Percentiles rank a stretch among this genome's conserved stretches.
These are phyloP conservation scores for Jatropha podagrica DNA, from an alignment of 441 rosid species.

Conservation along the genomic window DNA sequence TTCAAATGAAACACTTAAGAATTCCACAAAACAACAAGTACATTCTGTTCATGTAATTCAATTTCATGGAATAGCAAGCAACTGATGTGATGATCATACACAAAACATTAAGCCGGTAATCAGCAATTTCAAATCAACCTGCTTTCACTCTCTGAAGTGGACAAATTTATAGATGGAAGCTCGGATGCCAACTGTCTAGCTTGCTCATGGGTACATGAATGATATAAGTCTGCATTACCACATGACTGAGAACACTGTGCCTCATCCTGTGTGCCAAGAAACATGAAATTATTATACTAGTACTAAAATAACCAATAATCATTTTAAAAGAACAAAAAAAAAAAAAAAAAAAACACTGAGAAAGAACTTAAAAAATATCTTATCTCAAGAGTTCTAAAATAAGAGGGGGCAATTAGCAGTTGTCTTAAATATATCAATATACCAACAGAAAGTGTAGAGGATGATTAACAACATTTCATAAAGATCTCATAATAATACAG, in stretches of 20 bases:
- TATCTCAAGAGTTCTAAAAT: neutral
- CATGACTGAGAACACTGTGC: constrained; percentile 40
- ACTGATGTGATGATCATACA: neutral
- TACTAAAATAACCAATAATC: neutral
- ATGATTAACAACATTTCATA: neutral
- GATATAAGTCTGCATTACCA: constrained; percentile 37
- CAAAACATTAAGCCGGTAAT: neutral
- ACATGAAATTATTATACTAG: constrained; percentile 1
- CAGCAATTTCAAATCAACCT: constrained; percentile 40
- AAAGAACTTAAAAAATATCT: neutral
- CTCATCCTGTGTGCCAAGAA: constrained; percentile 56
- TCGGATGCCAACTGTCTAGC: constrained; percentile 45
- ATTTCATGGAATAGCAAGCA: neutral
- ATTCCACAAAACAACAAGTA: neutral
- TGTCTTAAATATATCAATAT: neutral
- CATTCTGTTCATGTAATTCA: neutral
- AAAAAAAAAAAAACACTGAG: neutral
- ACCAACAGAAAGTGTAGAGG: neutral
- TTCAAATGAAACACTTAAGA: constrained; percentile 16
- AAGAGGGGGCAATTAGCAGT: neutral
- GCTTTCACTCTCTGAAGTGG: constrained; percentile 45
- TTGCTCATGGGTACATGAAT: constrained; percentile 40
- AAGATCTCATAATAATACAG: neutral
- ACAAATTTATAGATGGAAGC: constrained; percentile 34
- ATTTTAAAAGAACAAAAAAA: neutral